A percentile compares a stretch with the other conserved stretches of the same genome.
These are phyloP conservation scores for Escallonia rubra DNA, from an alignment of 129 eudicot species.

Conservation along the genomic window DNA sequence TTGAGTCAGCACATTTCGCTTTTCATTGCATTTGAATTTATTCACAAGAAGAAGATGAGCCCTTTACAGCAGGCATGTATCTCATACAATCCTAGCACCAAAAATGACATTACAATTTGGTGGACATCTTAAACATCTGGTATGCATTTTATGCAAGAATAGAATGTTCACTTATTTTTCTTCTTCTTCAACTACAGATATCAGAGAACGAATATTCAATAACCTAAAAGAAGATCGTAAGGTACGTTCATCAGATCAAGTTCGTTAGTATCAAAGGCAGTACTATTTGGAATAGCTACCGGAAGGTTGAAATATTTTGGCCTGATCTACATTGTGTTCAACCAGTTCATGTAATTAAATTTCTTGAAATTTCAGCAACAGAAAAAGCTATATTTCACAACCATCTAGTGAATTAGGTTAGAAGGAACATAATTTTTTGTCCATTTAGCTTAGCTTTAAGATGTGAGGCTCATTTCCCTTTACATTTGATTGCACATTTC, in stretches of 20 bases:
- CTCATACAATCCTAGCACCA: no score
- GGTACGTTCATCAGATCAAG: slow-evolving; percentile 32
- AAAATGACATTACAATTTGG: no score
- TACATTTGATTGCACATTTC: no score
- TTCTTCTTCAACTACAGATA: slow-evolving; percentile 37
- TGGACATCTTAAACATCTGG: no score
- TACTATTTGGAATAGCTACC: neutral
- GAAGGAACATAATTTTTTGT: no score
- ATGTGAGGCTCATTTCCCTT: no score
- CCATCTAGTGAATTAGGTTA: no score
- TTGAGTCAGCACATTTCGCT: neutral
- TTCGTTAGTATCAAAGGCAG: neutral
- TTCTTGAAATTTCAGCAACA: neutral
- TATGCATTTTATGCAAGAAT: neutral
- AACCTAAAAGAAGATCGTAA: slow-evolving; percentile 47
- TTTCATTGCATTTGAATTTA: neutral
- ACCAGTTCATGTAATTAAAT: slow-evolving; percentile 53
- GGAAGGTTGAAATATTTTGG: slow-evolving; percentile 1
- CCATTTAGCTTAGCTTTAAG: no score
- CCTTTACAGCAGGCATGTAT: no score
- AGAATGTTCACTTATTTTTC: neutral
- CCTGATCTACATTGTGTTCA: neutral
- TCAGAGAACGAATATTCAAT: slow-evolving; percentile 47
- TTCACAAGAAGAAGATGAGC: neutral
- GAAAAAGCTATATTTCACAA: no score